phyloP scores from a whole-genome alignment of 2,329 filamentous ascomycete genomes.

The Dactylellina parvicollis region DNA sequence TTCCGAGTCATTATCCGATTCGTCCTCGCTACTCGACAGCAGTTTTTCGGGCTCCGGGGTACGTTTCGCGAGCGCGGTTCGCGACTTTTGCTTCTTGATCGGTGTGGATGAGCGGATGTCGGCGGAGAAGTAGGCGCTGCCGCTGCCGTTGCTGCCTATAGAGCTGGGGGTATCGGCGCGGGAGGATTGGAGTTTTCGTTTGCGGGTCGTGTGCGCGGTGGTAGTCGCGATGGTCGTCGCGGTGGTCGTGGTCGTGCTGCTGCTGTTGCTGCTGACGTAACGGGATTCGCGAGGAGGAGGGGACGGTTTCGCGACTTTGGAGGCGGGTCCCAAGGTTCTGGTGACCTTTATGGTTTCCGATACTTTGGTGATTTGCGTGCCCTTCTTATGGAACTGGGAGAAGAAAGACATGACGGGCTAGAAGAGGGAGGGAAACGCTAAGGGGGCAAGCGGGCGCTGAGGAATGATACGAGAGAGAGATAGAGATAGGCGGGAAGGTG shows the following conservation, averaged over 20 bases:
- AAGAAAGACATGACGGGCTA: slow-evolving; percentile 49
- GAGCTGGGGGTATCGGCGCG: slow-evolving; percentile 45
- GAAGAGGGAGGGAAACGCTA: background rate
- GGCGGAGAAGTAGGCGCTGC: slow-evolving; percentile 38
- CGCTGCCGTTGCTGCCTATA: slow-evolving; percentile 19
- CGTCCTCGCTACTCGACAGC: slow-evolving; percentile 59
- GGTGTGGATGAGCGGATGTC: slow-evolving; percentile 50
- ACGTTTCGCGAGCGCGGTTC: slow-evolving; percentile 40
- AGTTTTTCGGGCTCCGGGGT: slow-evolving; percentile 60
- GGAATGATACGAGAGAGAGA: slow-evolving; percentile 17
- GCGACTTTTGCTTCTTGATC: slow-evolving; percentile 52
- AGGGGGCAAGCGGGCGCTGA: slow-evolving; percentile 13
- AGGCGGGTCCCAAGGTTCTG: slow-evolving; percentile 31
- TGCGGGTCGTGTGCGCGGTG: slow-evolving; percentile 17
- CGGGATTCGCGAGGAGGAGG: slow-evolving; percentile 50
- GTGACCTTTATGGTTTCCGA: slow-evolving; percentile 52
- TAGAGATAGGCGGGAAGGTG: slow-evolving; percentile 9
- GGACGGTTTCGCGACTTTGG: slow-evolving; percentile 46
- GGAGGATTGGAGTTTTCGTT: slow-evolving; percentile 46
- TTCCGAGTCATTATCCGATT: slow-evolving; percentile 55
- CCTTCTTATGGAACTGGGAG: slow-evolving; percentile 51
- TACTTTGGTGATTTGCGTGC: slow-evolving; percentile 50
- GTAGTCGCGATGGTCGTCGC: background rate
- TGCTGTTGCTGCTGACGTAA: slow-evolving; percentile 19
- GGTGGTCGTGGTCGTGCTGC: background rate